Evolutionary conservation across 2,329 filamentous ascomycete species (phyloP), one percentile per base, ranked within the genome.

Genomic region (Ophiostoma pallidulum): DNA sequence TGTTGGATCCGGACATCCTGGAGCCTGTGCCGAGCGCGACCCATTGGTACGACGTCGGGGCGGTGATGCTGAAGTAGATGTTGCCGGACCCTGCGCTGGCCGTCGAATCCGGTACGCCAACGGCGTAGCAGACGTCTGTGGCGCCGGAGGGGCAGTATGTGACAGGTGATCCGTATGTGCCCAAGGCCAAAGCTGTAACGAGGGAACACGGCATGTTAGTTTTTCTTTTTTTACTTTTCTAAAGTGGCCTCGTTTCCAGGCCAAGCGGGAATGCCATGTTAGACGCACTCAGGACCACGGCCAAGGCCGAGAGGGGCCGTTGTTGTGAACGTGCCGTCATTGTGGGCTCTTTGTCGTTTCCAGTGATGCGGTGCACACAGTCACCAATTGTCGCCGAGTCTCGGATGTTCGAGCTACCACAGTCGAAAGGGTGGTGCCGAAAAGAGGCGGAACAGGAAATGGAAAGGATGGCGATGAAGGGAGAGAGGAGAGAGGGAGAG

Each of bases 41-140:
- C 80, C 80, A 84, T 50, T 61, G 56, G 58, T 74, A 74, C 6
- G 63, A 64, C 2, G 67, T 66, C 2, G 75, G 73, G 4, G 77
- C 76, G n/a, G 64, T 64, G 48, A 84, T 67, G 57, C 80, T 78
- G 53, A 83, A 70, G 59, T 77, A 82, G 46, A 83, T 68, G 58
- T 77, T 76, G 47, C 77, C 77, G 4, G 65, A 63, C 28, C 67
- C 68, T 4, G 69, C 66, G 32, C 64, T 64, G 12, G 69, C 69
- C 1, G 76, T 73, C 2, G 65, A 57, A 39, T 66, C 56, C 0
- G 80, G 78, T 3, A 81, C 70, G 36, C 67, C 78, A 53, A 82
- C 69, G 50, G 66, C 64, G 61, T 71, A 80, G 61, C 77, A 80
- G 35, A 79, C 60, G n/a, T 63, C 54, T 26, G 55, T 57, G 29